A percentile compares a stretch with the other conserved stretches of the same genome.
Evolutionary conservation across 192 early-diverging fungal species (phyloP).

Genomic region (Obelidium mucronatum): DNA sequence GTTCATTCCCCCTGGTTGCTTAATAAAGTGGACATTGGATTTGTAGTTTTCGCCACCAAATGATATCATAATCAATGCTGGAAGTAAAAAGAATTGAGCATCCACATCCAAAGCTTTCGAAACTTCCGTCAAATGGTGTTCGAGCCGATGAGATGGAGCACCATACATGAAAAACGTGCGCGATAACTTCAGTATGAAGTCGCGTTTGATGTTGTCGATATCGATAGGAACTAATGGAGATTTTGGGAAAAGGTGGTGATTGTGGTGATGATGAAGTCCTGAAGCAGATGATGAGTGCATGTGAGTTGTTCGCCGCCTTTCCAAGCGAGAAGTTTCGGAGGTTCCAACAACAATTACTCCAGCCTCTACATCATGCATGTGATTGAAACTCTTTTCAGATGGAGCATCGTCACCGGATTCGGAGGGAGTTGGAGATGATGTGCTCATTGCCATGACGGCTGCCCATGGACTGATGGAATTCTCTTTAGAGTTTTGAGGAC

Average conservation of each 20-base stretch:
- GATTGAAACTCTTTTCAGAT: too few species aligned
- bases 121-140: slow-evolving; percentile 48
- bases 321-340: not conserved
- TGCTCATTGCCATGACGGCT: not conserved
- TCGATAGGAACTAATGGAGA: not conserved
- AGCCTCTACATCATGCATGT: too few species aligned
- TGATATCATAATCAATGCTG: slow-evolving; percentile 49
- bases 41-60: slow-evolving; percentile 46
- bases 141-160: slow-evolving; percentile 56
- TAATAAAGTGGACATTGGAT: slow-evolving; percentile 50
- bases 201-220: slow-evolving; percentile 35
- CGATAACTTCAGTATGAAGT: slow-evolving; percentile 56
- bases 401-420: not conserved
- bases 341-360: too few species aligned
- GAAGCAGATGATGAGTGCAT: too few species aligned
- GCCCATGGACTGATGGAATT: slow-evolving; percentile 32
- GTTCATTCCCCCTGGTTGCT: slow-evolving; percentile 22
- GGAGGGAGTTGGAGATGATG: not conserved
- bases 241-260: too few species aligned
- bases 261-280: too few species aligned
- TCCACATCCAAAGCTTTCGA: slow-evolving; percentile 52
- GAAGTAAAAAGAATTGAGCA: slow-evolving; percentile 48
- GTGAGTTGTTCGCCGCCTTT: not conserved
- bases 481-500: slow-evolving; percentile 13
- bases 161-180: slow-evolving; percentile 53